Base-by-base conservation (phyloP, 768 basidiomycete genomes). In the Gyrodon lividus region DNA sequence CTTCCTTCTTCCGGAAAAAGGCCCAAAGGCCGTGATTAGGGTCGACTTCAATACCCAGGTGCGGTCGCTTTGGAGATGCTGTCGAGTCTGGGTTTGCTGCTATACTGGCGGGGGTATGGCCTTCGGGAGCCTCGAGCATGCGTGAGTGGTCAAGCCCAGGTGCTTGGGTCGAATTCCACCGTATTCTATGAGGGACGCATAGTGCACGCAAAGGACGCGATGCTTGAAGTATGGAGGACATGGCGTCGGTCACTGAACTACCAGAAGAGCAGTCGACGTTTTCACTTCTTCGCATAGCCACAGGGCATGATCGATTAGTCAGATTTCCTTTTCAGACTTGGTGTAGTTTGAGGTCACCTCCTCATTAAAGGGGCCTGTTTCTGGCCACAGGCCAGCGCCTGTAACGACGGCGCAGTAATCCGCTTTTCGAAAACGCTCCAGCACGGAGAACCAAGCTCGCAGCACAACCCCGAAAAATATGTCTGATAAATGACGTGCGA, bases 21-120 rank as follows among this genome's bases (percentile, higher is more conserved):
- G 74, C 83, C 60, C 80, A 91, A 6, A 92, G 77, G 1, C 89
- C 90, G 65, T 92, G 89, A 53, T 85, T 77, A 19, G 83, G 77
- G 52, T 77, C 71, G 20, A 78, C 71, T 4, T 69, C 45, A 37
- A 81, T 61, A 39, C 70, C 70, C 14, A 77, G 62, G 47, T 77
- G 77, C 0, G 75, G 76, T 10, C 79, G 72, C 37, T 70, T 67
- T 33, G 69, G 61, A 12, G 68, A 64, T n/a, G 62, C 65, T 31
- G 43, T 26, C 9, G 44, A 39, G n/a, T 41, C 41, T 37, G 53
- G 54, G n/a, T 35, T 50, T 2, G 50, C 37, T 6, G 35, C 17
- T 1, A 33, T 24, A 31, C 4, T 30, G 43, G 28, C 33, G 22
- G 46, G 19, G n/a, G 16, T 14, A 38, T 4, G 34, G 35, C n/a